Evolutionary conservation across 1,139 yeast species (phyloP).

Genomic region (Yamadazyma aaseri): DNA sequence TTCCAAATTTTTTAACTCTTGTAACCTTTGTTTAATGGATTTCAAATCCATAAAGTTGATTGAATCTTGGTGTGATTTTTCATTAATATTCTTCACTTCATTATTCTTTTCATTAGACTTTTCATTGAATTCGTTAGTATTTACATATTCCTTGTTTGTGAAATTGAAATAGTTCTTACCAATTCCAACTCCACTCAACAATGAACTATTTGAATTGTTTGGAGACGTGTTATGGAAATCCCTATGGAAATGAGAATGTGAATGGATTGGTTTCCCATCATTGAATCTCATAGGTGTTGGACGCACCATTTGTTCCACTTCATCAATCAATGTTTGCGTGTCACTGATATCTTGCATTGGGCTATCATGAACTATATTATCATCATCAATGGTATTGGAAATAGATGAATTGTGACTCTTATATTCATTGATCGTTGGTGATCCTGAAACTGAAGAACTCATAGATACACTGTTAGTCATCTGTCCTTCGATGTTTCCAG

Average conservation of each 20-base stretch:
- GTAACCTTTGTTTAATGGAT: slow-evolving; percentile 21
- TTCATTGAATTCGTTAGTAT: slow-evolving; percentile 18
- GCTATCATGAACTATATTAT: slow-evolving; percentile 9
- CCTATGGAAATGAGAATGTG: slow-evolving; percentile 20
- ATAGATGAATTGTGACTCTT: not conserved
- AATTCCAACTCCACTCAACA: slow-evolving; percentile 34
- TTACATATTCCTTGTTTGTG: slow-evolving; percentile 23
- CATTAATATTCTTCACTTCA: slow-evolving; percentile 3
- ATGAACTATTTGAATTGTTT: slow-evolving; percentile 15
- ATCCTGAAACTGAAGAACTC: not conserved
- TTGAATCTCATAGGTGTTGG: slow-evolving; percentile 26
- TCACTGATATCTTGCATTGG: slow-evolving; percentile 13
- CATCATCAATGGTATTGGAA: not conserved
- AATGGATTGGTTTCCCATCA: slow-evolving; percentile 15
- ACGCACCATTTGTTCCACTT: slow-evolving; percentile 20
- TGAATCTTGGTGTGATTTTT: too few relatives aligned
- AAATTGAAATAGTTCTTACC: slow-evolving; percentile 38
- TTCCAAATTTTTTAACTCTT: slow-evolving; percentile 17
- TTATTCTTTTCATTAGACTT: slow-evolving; percentile 11
- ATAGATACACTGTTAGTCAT: not conserved
- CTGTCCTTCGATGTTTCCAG: not conserved
- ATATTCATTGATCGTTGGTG: slow-evolving; percentile 1
- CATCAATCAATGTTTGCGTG: too few relatives aligned
- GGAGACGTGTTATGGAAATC: slow-evolving; percentile 16
- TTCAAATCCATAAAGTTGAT: slow-evolving; percentile 36